These are phyloP conservation scores for Heimioporus sp. DNA, from an alignment of 768 basidiomycete species.

Conservation along the genomic window DNA sequence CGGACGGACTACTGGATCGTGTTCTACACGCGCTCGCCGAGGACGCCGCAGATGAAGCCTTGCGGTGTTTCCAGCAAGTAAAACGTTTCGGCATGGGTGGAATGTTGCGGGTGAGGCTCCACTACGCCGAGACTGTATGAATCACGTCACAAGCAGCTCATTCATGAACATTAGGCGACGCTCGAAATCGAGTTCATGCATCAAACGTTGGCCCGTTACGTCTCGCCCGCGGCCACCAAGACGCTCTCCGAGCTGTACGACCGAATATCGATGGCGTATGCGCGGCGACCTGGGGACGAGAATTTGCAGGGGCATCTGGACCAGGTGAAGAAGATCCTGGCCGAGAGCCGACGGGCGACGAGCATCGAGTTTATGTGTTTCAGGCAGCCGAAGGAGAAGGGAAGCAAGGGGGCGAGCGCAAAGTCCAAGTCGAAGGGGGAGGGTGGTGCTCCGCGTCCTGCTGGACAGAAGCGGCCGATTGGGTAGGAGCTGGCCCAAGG, in stretches of 20 bases:
- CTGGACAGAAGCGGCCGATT: conserved; percentile 20
- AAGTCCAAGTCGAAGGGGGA: conserved; percentile 22
- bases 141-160: background rate
- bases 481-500: background rate
- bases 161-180: conserved; percentile 68
- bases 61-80: conserved; percentile 84
- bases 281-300: conserved; percentile 79
- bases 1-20: conserved; percentile 80
- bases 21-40: conserved; percentile 78
- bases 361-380: conserved; percentile 96
- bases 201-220: conserved; percentile 88
- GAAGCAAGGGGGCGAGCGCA: conserved; percentile 11
- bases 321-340: conserved; percentile 86
- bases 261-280: conserved; percentile 91
- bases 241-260: conserved; percentile 91
- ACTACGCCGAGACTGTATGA: background rate
- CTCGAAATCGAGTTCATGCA: conserved; percentile 99
- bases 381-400: conserved; percentile 58
- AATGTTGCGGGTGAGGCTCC: conserved; percentile 81
- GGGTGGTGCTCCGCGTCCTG: conserved; percentile 8
- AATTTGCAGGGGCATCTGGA: conserved; percentile 87
- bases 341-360: conserved; percentile 85
- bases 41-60: conserved; percentile 77
- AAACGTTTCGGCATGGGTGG: conserved; percentile 96
- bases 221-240: conserved; percentile 75